Conservation (phyloP, 495 filamentous ascomycete species). For the Halenospora varia region DNA sequence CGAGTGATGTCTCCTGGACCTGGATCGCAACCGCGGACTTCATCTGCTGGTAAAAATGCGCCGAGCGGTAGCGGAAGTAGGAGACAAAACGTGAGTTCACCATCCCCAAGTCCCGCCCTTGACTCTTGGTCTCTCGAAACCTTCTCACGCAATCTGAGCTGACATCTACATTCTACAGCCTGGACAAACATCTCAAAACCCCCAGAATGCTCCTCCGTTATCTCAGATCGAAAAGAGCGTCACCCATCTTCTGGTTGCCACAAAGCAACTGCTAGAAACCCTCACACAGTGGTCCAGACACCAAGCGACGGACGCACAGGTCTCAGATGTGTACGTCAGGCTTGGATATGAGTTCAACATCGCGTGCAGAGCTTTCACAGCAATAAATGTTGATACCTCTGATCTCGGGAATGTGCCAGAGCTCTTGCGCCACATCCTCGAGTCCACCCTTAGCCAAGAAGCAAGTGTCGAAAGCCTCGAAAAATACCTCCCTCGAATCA, state of each 20-base stretch:
- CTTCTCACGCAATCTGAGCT: slow-evolving; percentile 1
- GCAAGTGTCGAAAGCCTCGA: slow-evolving; percentile 90
- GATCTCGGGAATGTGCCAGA: slow-evolving; percentile 96
- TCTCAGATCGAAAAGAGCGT: slow-evolving; percentile 98
- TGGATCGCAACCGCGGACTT: slow-evolving; percentile 38
- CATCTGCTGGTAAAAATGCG: slow-evolving; percentile 38
- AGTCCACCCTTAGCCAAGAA: slow-evolving; percentile 95
- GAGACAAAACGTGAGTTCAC: slow-evolving; percentile 46
- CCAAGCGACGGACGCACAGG: slow-evolving; percentile 84
- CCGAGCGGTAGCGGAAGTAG: slow-evolving; percentile 36
- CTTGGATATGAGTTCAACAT: slow-evolving; percentile 99
- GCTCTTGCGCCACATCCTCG: slow-evolving; percentile 80
- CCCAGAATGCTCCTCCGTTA: slow-evolving; percentile 47
- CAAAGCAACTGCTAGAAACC: slow-evolving; percentile 95
- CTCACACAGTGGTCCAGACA: slow-evolving; percentile 95
- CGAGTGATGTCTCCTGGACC: slow-evolving; percentile 39
- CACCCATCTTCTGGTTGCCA: slow-evolving; percentile 93
- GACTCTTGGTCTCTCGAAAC: background rate
- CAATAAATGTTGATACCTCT: slow-evolving; percentile 89
- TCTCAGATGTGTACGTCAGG: slow-evolving; percentile 96
- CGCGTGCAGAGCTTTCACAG: slow-evolving; percentile 91
- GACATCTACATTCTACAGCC: slow-evolving; percentile 5
- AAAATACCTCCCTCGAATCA: slow-evolving; percentile 83
- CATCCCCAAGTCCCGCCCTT: background rate
- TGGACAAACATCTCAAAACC: slow-evolving; percentile 29